These are phyloP conservation scores for Metarhizium sp. DNA, from an alignment of 2,329 filamentous ascomycete genomes.

Conservation along the genomic window DNA sequence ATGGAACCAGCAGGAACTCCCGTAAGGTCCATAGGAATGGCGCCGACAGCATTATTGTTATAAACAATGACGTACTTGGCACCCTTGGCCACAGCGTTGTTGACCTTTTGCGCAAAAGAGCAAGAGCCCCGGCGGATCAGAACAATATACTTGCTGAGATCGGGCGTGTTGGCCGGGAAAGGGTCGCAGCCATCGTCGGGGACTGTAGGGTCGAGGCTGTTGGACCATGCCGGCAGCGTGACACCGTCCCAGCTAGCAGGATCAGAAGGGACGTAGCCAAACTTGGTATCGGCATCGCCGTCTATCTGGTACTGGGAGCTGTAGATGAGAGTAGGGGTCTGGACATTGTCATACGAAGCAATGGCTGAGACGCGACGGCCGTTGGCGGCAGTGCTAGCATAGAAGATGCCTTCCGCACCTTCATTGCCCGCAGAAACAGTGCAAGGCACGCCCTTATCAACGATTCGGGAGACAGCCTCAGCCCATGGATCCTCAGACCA, in stretches of 20 bases:
- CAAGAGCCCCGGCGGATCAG: slow-evolving; percentile 52
- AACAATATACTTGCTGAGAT: slow-evolving; percentile 48
- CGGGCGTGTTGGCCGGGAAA: slow-evolving; percentile 42
- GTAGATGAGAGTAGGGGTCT: slow-evolving; percentile 32
- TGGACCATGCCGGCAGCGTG: slow-evolving; percentile 38
- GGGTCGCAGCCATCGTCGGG: slow-evolving; percentile 41
- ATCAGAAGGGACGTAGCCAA: slow-evolving; percentile 33
- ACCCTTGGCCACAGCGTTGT: slow-evolving; percentile 42
- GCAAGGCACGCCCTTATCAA: slow-evolving; percentile 42
- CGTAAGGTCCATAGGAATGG: slow-evolving; percentile 23
- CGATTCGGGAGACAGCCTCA: slow-evolving; percentile 40
- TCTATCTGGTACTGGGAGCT: slow-evolving; percentile 32
- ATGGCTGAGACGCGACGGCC: slow-evolving; percentile 38
- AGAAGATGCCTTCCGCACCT: slow-evolving; percentile 37
- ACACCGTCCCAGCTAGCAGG: slow-evolving; percentile 35
- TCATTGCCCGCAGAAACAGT: slow-evolving; percentile 44
- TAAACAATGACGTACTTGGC: slow-evolving; percentile 54
- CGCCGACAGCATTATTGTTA: slow-evolving; percentile 43
- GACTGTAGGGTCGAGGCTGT: slow-evolving; percentile 38
- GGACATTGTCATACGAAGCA: slow-evolving; percentile 39
- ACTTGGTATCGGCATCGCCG: slow-evolving; percentile 21
- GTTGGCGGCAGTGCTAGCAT: slow-evolving; percentile 36
- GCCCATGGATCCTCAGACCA: slow-evolving; percentile 45
- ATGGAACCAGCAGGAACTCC: slow-evolving; percentile 18
- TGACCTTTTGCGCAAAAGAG: slow-evolving; percentile 43